phyloP scores from a whole-genome alignment of 352 stramenopile genomes.

The Pythium aphanidermatum region DNA sequence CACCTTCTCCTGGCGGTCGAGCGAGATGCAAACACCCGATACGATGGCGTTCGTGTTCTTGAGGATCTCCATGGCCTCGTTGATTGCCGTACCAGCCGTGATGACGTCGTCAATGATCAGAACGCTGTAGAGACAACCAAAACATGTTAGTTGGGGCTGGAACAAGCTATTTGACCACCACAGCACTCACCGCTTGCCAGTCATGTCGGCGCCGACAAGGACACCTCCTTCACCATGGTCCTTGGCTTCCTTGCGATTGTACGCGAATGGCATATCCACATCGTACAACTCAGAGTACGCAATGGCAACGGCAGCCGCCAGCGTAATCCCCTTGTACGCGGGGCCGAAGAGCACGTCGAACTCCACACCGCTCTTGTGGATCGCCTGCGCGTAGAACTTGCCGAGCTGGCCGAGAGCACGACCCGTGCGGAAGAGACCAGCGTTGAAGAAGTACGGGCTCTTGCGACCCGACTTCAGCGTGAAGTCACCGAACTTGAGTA shows the following conservation, averaged over 20 bases:
- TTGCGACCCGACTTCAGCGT: constrained; percentile 97
- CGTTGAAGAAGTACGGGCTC: constrained; percentile 99
- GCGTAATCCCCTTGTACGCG: constrained; percentile 99
- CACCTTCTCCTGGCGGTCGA: constrained; percentile 97
- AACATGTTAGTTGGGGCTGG: not conserved
- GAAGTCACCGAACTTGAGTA: constrained; percentile 98
- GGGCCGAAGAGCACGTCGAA: constrained; percentile 99
- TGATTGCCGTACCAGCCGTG: constrained; percentile 97
- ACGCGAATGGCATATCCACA: constrained; percentile 93
- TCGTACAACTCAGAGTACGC: constrained; percentile 90
- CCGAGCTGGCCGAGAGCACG: constrained; percentile 89
- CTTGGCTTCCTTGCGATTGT: constrained; percentile 99
- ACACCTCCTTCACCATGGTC: constrained; percentile 97
- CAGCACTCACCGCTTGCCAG: constrained; percentile 84
- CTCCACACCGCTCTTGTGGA: constrained; percentile 85
- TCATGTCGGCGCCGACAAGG: constrained; percentile 94
- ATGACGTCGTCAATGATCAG: constrained; percentile 99
- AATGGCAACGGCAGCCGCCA: constrained; percentile 93
- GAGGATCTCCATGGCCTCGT: constrained; percentile 92
- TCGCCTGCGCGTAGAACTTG: constrained; percentile 93
- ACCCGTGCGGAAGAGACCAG: constrained; percentile 94
- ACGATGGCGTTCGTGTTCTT: constrained; percentile 89
- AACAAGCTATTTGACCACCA: not conserved
- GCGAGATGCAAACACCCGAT: constrained; percentile 94
- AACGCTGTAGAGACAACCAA: constrained; percentile 49